Evolutionary conservation across 176 grass and related monocot genomes (phyloP).

Genomic region (Sorghum bicolor): DNA sequence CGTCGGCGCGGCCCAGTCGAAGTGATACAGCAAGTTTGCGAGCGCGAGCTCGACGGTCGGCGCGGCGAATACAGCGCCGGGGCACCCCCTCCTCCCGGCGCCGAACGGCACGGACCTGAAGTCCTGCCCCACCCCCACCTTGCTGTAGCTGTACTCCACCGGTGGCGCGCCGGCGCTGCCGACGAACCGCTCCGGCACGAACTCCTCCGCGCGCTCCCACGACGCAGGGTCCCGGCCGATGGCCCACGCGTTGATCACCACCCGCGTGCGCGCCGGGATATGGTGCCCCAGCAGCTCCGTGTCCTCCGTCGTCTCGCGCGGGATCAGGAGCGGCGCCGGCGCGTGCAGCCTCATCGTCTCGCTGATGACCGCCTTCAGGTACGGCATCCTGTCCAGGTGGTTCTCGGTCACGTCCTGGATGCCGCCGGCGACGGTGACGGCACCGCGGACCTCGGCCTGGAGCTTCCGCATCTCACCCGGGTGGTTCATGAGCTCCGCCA

Average conservation of each 20-base stretch:
- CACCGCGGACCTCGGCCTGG: constrained; percentile 39
- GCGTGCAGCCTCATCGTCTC: constrained; percentile 44
- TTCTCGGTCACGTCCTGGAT: constrained; percentile 9
- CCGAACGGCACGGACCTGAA: constrained; percentile 50
- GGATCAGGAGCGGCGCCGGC: constrained; percentile 5
- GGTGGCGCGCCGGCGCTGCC: neutral
- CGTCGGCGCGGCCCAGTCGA: constrained; percentile 28
- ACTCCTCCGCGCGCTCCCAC: constrained; percentile 39
- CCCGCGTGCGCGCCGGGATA: constrained; percentile 21
- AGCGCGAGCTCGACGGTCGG: neutral
- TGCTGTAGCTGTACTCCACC: constrained; percentile 5
- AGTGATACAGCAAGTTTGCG: constrained; percentile 15
- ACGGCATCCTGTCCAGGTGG: neutral
- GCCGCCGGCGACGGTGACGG: neutral
- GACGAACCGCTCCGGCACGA: constrained; percentile 30
- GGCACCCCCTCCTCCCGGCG: constrained; percentile 53
- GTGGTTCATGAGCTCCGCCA: constrained; percentile 43
- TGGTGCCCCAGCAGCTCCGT: neutral
- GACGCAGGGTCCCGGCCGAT: constrained; percentile 12
- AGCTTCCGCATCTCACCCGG: constrained; percentile 27
- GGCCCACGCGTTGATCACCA: constrained; percentile 38
- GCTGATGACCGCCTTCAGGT: constrained; percentile 33
- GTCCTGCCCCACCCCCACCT: neutral
- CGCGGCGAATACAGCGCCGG: constrained; percentile 25
- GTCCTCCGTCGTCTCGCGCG: constrained; percentile 9